A percentile compares a stretch with the other conserved stretches of the same genome.
These are phyloP conservation scores for Globisporangium ultimum DNA, from an alignment of 352 stramenopile species.

Conservation along the genomic window DNA sequence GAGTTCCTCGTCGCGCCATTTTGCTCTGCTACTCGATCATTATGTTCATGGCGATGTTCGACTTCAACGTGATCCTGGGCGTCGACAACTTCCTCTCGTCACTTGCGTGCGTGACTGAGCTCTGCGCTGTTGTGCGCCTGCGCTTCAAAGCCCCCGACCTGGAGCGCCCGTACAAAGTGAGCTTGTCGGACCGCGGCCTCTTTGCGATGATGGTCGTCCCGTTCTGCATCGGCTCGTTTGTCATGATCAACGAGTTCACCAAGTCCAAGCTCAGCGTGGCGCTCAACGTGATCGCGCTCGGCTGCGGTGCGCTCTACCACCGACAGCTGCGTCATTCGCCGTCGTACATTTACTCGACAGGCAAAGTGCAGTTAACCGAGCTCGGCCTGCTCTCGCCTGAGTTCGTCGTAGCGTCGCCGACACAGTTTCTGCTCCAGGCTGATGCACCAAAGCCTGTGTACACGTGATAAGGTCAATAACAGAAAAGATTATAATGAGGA, in stretches of 20 bases:
- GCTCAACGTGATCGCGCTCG: slow-evolving; percentile 51
- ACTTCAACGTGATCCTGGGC: slow-evolving; percentile 87
- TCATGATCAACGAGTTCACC: slow-evolving; percentile 65
- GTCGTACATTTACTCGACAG: slow-evolving; percentile 29
- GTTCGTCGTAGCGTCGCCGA: not conserved
- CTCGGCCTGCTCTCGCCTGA: slow-evolving; percentile 16
- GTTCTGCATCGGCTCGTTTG: slow-evolving; percentile 56
- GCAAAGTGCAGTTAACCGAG: slow-evolving; percentile 18
- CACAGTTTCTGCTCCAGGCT: slow-evolving; percentile 10
- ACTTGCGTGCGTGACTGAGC: slow-evolving; percentile 87
- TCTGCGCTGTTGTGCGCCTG: slow-evolving; percentile 89
- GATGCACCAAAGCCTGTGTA: slow-evolving; percentile 8
- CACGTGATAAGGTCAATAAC: not conserved
- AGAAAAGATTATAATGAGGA: too few relatives aligned
- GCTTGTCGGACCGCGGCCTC: slow-evolving; percentile 51
- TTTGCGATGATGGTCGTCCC: slow-evolving; percentile 41
- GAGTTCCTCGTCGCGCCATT: slow-evolving; percentile 55
- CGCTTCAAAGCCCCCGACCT: slow-evolving; percentile 72
- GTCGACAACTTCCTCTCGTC: slow-evolving; percentile 94
- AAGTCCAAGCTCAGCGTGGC: slow-evolving; percentile 50
- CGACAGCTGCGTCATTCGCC: slow-evolving; percentile 42
- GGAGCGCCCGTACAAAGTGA: slow-evolving; percentile 75
- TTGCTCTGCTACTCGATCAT: slow-evolving; percentile 88
- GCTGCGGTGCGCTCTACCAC: slow-evolving; percentile 49
- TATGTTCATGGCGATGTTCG: slow-evolving; percentile 84